Percentiles rank a stretch among this genome's conserved stretches.
phyloP scores from a whole-genome alignment of 202 grass and related monocot genomes.

The Setaria italica region DNA sequence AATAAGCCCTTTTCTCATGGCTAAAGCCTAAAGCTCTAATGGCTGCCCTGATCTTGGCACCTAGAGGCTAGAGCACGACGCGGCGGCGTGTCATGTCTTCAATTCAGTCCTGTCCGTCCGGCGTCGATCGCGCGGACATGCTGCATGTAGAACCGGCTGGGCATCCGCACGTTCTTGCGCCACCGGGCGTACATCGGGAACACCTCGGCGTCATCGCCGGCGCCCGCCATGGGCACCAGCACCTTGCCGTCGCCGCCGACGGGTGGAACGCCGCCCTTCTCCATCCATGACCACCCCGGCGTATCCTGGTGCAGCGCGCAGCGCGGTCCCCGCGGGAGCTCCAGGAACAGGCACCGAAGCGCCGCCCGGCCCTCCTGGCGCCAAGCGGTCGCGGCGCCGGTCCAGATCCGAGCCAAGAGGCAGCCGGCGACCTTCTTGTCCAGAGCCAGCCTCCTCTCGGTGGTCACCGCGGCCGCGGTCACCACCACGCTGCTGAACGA shows the following conservation, averaged over 20 bases:
- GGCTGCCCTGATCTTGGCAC: not conserved
- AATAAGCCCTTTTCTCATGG: not conserved
- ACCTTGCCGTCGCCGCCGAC: too few relatives aligned
- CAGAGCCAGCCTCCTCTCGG: not conserved
- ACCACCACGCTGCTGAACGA: not conserved
- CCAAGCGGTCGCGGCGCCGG: not conserved
- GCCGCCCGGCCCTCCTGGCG: not conserved
- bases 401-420: not conserved
- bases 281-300: not conserved
- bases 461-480: too few relatives aligned
- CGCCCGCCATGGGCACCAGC: too few relatives aligned
- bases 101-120: too few relatives aligned
- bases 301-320: conserved; percentile 25
- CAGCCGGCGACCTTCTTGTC: not conserved
- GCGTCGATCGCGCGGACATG: not conserved
- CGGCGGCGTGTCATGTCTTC: not conserved
- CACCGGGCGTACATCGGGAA: conserved; percentile 2
- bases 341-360: conserved; percentile 1
- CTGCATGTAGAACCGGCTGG: conserved; percentile 17
- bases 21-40: not conserved
- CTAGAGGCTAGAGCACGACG: not conserved
- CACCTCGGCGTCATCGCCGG: not conserved
- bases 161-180: conserved; percentile 17
- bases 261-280: too few relatives aligned
- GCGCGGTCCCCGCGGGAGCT: not conserved